phyloP scores from a whole-genome alignment of 345 rosid genomes.

The Streptanthus diversifolius region DNA sequence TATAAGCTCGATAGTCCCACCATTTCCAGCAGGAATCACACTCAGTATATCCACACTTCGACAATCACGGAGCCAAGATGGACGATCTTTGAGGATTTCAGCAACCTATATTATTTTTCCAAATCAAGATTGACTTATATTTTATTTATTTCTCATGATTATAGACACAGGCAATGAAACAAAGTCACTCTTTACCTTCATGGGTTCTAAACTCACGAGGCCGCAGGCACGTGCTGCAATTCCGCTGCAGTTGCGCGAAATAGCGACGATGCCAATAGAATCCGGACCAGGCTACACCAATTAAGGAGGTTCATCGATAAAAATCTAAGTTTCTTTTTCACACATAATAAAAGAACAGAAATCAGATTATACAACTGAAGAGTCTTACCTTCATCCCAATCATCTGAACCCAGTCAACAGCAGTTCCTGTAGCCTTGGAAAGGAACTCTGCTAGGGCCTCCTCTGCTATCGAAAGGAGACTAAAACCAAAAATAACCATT shows the following conservation, averaged over 20 bases:
- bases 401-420: slow-evolving; percentile 99
- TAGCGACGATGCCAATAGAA: slow-evolving; percentile 99
- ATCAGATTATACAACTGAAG: not conserved
- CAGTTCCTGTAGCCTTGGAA: slow-evolving; percentile 93
- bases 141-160: not conserved
- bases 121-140: not conserved
- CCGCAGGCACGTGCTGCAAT: slow-evolving; percentile 99
- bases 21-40: slow-evolving; percentile 78
- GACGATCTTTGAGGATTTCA: slow-evolving; percentile 96
- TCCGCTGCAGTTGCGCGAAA: slow-evolving; percentile 95
- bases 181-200: slow-evolving; percentile 48
- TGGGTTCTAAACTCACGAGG: slow-evolving; percentile 98
- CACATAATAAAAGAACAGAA: not conserved
- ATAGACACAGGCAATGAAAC: not conserved
- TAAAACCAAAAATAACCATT: slow-evolving; percentile 15
- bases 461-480: slow-evolving; percentile 92
- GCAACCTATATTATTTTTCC: slow-evolving; percentile 49
- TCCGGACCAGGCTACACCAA: slow-evolving; percentile 97
- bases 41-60: slow-evolving; percentile 69
- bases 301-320: not conserved
- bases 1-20: slow-evolving; percentile 82
- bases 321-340: not conserved
- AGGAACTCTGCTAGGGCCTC: slow-evolving; percentile 68
- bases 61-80: slow-evolving; percentile 93
- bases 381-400: slow-evolving; percentile 91